Conservation (phyloP, 768 basidiomycete genomes). For the Naganishia antarctica region DNA sequence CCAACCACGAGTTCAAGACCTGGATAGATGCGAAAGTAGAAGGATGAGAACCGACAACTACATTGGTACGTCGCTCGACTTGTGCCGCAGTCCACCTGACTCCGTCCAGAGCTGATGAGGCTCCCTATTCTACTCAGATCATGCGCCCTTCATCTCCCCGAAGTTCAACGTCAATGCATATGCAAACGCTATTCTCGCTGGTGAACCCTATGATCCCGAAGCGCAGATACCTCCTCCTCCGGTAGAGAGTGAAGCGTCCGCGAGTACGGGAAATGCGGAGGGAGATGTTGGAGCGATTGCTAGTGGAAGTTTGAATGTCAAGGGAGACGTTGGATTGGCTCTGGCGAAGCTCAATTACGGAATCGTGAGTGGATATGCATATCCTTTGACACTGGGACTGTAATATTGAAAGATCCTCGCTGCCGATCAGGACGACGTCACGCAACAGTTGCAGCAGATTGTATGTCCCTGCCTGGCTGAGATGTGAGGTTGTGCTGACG, state of each 20-base stretch:
- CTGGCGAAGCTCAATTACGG: slow-evolving; percentile 80
- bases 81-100: not conserved
- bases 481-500: not conserved
- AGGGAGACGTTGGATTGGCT: slow-evolving; percentile 82
- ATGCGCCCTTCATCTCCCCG: slow-evolving; percentile 65
- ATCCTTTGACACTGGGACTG: not conserved
- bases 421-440: slow-evolving; percentile 65
- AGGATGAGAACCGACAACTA: slow-evolving; percentile 21
- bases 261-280: not conserved
- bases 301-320: slow-evolving; percentile 44
- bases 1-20: not conserved
- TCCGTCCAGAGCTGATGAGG: not conserved
- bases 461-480: slow-evolving; percentile 54
- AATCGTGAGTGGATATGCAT: slow-evolving; percentile 51
- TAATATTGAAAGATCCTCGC: slow-evolving; percentile 18
- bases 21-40: not conserved
- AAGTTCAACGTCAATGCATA: slow-evolving; percentile 84
- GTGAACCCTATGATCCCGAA: slow-evolving; percentile 64
- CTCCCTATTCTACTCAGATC: slow-evolving; percentile 52
- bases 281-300: slow-evolving; percentile 34
- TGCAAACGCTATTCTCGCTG: slow-evolving; percentile 82
- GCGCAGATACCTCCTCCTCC: slow-evolving; percentile 42
- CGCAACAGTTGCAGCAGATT: slow-evolving; percentile 78
- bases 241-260: not conserved
- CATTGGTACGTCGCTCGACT: slow-evolving; percentile 13